Base-by-base conservation (phyloP, 179 eudicot genomes). In the Silene vulgaris region DNA sequence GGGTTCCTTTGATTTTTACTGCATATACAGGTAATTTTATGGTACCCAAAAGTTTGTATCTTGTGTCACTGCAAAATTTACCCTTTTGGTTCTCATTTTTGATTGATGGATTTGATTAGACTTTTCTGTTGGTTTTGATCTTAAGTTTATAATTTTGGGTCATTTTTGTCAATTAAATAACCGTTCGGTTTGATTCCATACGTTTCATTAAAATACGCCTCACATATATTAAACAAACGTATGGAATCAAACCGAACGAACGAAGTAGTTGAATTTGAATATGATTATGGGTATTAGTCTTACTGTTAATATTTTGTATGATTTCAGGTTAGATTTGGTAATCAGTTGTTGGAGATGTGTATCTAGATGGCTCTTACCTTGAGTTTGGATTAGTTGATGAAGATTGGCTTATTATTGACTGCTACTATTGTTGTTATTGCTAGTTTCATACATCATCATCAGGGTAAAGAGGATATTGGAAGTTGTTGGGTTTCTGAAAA, bases 381-480 rank as follows among this genome's bases (percentile, higher is more conserved):
- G 80, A 82, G 84, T 84, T 75, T 80, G 69, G 74, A 23, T 76
- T 23, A 69, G 81, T 72, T 76, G 74, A 82, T 82, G 82, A 80
- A 75, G 73, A 72, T 23, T 61, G 71, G 74, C 3, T 45, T 78
- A 77, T 13, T 75, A 40, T 72, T 76, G 73, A 28, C 43, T 65
- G 65, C 19, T 82, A 48, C 17, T 28, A 23, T 61, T 79, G 76
- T 75, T 74, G 60, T 70, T 74, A 45, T 68, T 79, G 37, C 72
- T 78, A 74, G 68, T 79, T 76, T 37, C 17, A 67, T 76, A 79
- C 11, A 56, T 60, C 65, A 57, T 73, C 72, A 76, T 82, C 80
- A 65, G 76, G 74, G 37, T 82, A 79, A 82, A 76, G 79, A 78
- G 77, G 73, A 66, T 79, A 54, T 56, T 62, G 14, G 30, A 77